Base-by-base conservation (phyloP, 73 alveolate species). In the Tetrahymena borealis region DNA sequence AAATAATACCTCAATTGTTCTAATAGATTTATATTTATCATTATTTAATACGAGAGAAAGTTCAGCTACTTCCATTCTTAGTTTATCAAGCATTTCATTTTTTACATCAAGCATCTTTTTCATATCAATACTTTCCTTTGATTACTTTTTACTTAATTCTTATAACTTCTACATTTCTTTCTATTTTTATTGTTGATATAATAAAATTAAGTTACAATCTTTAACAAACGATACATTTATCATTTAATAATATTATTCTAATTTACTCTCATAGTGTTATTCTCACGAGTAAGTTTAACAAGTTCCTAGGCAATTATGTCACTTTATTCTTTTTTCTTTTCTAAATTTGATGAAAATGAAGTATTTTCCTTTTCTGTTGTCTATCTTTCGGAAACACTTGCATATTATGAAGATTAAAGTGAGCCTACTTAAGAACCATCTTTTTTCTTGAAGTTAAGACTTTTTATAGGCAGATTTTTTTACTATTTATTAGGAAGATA, bases 21-120 rank as follows among this genome's bases (percentile, higher is more conserved):
- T 90, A 12, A 93, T 90, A 8, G 91, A 39, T 38, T 93, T 93
- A 40, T 79, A 93, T 39, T 93, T 93, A 38, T 93, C 95, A 41
- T 93, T 79, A 79, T 93, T 93, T 12, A 93, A 39, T 0, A 93
- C 78, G 10, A 93, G 60, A 32, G 95, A 91, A 39, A 93, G 24
- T 39, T 93, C 95, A 9, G 95, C 95, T 79, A 79, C 91, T 42
- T 93, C 95, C 43, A 79, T 78, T 85, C 95, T 93, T 39, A 93
- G 11, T 85, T 85, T 93, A 39, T 93, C 78, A 18, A 93, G 36
- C 95, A 90, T 85, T 93, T 93, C 95, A 93, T 93, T 93, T 40
- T 93, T 93, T 16, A 93, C 95, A 15, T 93, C 95, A 16, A 93
- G 78, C 39, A 39, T 5, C 33, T 85, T 93, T 32, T 78, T 90